These are phyloP conservation scores for Amaranthus hypochondriacus DNA, from an alignment of 148 eudicot genomes.

Conservation along the genomic window DNA sequence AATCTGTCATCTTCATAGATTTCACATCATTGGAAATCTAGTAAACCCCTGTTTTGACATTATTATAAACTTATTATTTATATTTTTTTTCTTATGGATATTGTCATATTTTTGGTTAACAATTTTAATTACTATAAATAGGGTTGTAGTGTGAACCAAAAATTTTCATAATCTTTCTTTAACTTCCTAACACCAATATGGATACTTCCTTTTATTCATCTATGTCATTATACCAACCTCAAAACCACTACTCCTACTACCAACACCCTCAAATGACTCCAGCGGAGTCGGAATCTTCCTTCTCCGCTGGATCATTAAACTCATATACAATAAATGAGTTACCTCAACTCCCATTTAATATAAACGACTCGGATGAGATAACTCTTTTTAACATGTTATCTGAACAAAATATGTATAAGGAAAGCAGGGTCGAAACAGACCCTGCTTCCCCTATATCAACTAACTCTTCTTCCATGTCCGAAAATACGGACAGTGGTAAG, in stretches of 20 bases:
- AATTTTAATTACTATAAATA: conserved; percentile 24
- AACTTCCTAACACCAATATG: conserved; percentile 10
- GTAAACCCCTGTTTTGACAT: conserved; percentile 14
- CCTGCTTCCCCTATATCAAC: conserved; percentile 21
- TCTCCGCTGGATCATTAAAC: conserved; percentile 12
- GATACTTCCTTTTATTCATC: conserved; percentile 20
- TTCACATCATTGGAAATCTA: conserved; percentile 17
- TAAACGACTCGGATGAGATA: conserved; percentile 44
- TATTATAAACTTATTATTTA: neutral
- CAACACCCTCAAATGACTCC: neutral
- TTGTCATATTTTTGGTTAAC: conserved; percentile 9
- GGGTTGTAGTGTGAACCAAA: conserved; percentile 2
- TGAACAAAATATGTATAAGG: conserved; percentile 10
- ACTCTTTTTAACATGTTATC: conserved; percentile 35
- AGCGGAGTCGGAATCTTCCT: conserved; percentile 15
- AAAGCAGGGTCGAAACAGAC: conserved; percentile 5
- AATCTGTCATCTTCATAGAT: conserved; percentile 20
- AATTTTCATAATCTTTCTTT: conserved; percentile 1
- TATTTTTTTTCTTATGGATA: neutral
- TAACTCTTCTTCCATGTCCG: conserved; percentile 7
- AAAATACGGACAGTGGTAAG: conserved; percentile 12
- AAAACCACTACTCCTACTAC: neutral
- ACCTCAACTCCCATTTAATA: conserved; percentile 32
- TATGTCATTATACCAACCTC: neutral
- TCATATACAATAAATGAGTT: conserved; percentile 24